phyloP scores from a whole-genome alignment of 2,329 filamentous ascomycete species.

The Beauveria rudraprayagi region DNA sequence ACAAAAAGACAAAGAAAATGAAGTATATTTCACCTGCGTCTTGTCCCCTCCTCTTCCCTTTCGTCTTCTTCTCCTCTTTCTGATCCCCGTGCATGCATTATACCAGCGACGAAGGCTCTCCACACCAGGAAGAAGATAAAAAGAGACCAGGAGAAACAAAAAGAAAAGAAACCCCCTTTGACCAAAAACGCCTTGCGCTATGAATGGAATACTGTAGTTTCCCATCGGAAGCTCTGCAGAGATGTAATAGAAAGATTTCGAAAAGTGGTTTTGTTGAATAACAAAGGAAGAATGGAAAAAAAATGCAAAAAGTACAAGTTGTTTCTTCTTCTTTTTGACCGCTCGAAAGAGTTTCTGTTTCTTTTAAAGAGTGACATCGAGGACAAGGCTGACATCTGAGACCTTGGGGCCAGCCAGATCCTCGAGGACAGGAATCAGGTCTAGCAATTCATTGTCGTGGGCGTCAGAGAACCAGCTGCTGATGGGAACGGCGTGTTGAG shows the following conservation, averaged over 20 bases:
- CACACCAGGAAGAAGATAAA: constrained; percentile 13
- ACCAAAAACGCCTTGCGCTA: constrained; percentile 49
- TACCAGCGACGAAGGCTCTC: constrained; percentile 17
- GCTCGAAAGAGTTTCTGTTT: not conserved
- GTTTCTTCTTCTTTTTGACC: constrained; percentile 11
- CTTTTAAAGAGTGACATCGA: constrained; percentile 75
- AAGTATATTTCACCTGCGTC: constrained; percentile 4
- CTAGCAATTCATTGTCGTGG: constrained; percentile 96
- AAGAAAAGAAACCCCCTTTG: constrained; percentile 38
- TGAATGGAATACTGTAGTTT: constrained; percentile 26
- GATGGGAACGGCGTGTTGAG: constrained; percentile 96
- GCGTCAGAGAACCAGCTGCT: constrained; percentile 99
- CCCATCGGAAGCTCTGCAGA: constrained; percentile 11
- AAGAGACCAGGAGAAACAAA: constrained; percentile 16
- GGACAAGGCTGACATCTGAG: constrained; percentile 90
- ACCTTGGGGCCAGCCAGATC: constrained; percentile 86
- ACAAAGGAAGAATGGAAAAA: constrained; percentile 25
- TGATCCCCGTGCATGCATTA: constrained; percentile 23
- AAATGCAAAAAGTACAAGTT: constrained; percentile 15
- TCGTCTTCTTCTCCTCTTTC: not conserved
- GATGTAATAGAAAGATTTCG: constrained; percentile 8
- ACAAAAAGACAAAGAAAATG: constrained; percentile 7
- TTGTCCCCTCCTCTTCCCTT: constrained; percentile 14
- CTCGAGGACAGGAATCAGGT: constrained; percentile 96
- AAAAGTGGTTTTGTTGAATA: constrained; percentile 10